These are phyloP conservation scores for Verbascum thapsus DNA, from an alignment of 257 asterid genomes.

Conservation along the genomic window DNA sequence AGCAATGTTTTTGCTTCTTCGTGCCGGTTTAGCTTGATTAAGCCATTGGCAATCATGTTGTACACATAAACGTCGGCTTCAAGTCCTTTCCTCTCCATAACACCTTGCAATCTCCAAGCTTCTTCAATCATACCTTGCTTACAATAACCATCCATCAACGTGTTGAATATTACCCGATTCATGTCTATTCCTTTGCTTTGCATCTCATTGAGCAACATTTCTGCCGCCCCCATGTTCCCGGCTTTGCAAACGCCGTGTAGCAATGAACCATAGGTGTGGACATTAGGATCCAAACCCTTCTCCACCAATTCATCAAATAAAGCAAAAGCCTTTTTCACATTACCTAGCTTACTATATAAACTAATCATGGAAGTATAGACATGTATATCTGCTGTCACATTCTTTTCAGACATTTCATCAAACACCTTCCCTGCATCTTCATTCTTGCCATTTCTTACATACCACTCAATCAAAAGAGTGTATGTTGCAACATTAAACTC, in stretches of 20 bases:
- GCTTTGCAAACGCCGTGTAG: slow-evolving; percentile 65
- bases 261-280: slow-evolving; percentile 72
- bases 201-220: slow-evolving; percentile 74
- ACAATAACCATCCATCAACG: slow-evolving; percentile 84
- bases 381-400: slow-evolving; percentile 55
- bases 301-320: slow-evolving; percentile 72
- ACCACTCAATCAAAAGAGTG: slow-evolving; percentile 57
- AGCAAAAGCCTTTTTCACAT: slow-evolving; percentile 58
- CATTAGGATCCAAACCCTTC: slow-evolving; percentile 66
- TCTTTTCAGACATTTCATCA: slow-evolving; percentile 59
- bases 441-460: slow-evolving; percentile 35
- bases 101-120: slow-evolving; percentile 53
- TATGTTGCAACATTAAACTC: slow-evolving; percentile 63
- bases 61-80: slow-evolving; percentile 63
- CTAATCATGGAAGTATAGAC: slow-evolving; percentile 64
- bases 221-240: slow-evolving; percentile 73
- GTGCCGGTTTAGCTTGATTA: slow-evolving; percentile 52
- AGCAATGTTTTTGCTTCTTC: slow-evolving; percentile 72
- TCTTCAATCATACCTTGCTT: slow-evolving; percentile 78
- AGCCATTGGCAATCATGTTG: slow-evolving; percentile 63
- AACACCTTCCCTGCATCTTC: slow-evolving; percentile 65
- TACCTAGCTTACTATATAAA: slow-evolving; percentile 48
- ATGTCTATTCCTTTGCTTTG: slow-evolving; percentile 65
- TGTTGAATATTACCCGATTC: slow-evolving; percentile 68
- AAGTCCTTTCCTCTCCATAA: slow-evolving; percentile 80